phyloP scores from a whole-genome alignment of 2,329 filamentous ascomycete genomes.

The Phyllosticta ampelicida region DNA sequence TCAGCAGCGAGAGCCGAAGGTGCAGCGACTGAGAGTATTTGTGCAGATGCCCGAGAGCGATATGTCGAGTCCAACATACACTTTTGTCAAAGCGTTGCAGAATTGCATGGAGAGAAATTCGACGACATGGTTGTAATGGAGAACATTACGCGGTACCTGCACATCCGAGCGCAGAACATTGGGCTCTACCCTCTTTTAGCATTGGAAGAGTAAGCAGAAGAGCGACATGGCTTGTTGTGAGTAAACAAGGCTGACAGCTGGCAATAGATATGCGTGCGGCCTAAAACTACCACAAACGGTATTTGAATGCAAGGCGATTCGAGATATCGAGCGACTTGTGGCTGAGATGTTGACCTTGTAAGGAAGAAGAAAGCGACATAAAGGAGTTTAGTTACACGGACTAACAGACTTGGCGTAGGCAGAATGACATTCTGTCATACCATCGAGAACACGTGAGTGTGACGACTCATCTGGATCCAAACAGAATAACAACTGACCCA shows the following conservation, averaged over 20 bases:
- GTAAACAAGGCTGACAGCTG: background rate
- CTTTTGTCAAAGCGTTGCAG: constrained; percentile 9
- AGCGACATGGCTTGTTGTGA: background rate
- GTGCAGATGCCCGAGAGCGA: constrained; percentile 2
- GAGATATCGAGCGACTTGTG: constrained; percentile 9
- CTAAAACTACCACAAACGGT: constrained; percentile 5
- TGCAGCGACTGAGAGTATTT: background rate
- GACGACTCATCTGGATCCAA: background rate
- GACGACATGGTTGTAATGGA: constrained; percentile 11
- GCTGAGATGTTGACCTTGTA: constrained; percentile 10
- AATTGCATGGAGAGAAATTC: constrained; percentile 9
- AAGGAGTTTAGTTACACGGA: background rate
- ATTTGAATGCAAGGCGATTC: constrained; percentile 6
- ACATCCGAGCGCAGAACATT: constrained; percentile 11
- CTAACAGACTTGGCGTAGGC: constrained; percentile 3
- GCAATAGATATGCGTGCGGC: constrained; percentile 9
- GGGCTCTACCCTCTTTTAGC: constrained; percentile 8
- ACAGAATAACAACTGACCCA: constrained; percentile 7
- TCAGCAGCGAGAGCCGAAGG: background rate
- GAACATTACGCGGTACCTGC: constrained; percentile 9
- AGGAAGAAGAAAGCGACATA: background rate
- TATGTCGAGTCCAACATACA: constrained; percentile 9
- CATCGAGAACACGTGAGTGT: constrained; percentile 10
- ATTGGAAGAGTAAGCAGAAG: constrained; percentile 8
- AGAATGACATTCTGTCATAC: constrained; percentile 11